Evolutionary conservation across 2,329 filamentous ascomycete species (phyloP), one percentile per base, ranked within the genome.

Genomic region (Thelonectria discophora): DNA sequence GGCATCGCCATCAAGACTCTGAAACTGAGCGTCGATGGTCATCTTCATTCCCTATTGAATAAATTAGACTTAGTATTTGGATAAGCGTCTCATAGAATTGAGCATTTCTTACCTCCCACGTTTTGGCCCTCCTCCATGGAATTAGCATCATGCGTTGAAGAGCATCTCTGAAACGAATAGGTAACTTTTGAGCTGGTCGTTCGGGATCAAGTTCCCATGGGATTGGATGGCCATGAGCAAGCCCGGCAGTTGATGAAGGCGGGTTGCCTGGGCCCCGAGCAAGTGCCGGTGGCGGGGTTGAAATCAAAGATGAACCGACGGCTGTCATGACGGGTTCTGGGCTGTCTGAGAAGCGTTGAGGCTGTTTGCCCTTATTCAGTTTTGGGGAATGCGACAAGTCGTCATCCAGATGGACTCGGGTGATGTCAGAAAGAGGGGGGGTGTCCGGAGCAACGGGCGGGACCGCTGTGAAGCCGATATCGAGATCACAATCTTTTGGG

Each of bases 161-260:
- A n/a, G 39, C 30, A 20, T 65, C 59, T 24, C 49, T 59, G 30
- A 65, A 54, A 5, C 54, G 52, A 9, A 65, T 53, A 2, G 59
- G 62, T 10, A 57, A 30, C 32, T 65, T 65, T 45, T 65, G 62
- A 2, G 55, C 59, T 5, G 55, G 59, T 18, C 62, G 47, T 42
- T 65, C 62, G 13, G 62, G 55, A 20, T 65, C 62, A n/a, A 65
- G 55, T 48, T 65, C 62, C 62, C 59, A 65, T 17, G 59, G 62
- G 24, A 62, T 37, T 11, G 51, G 51, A 17, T 54, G 50, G 24
- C 55, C 55, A 51, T 58, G 58, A 7, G 55, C 46, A 21, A 57
- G 46, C 3, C 55, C 56, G 11, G 51, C 54, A 12, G 53, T 60
- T 21, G 54, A 58, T 3, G 30, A 37, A 17, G 57, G 37, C 24